Evolutionary conservation across 1,284 basidiomycete genomes (phyloP), one percentile per base, ranked within the genome.

Genomic region (Ustilago shanxiensis): DNA sequence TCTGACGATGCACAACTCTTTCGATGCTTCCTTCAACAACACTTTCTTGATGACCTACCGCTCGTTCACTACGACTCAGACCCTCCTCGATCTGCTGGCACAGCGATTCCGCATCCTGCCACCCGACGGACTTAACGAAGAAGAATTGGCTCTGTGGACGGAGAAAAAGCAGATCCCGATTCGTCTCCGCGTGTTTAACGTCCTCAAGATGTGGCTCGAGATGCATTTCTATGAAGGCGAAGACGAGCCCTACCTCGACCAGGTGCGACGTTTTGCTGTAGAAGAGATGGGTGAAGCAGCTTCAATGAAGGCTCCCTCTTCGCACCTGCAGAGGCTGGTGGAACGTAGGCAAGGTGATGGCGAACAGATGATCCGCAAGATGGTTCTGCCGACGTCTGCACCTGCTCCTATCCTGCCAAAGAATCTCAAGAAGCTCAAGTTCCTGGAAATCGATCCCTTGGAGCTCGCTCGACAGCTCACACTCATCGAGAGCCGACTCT

Each of bases 11-110:
- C 96, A 99, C 86, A 77, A 83, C 50, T 59, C 63, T 28, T 83
- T 78, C 49, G 95, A 95, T 85, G 89, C 91, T 0, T 90, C 91
- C 7, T 99, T 94, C 87, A 93, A 91, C 85, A 92, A 93, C 85
- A 93, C 95, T 1, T 99, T 99, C 90, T 87, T 99, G 72, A 93
- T 98, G 90, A 99, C 97, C 1, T 98, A 95, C 89, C 94, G 95
- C 79, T 96, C 95, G 0, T 99, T 99, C 86, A 95, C 94, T 16
- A 92, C 92, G 1, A 88, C 94, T 20, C 90, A 94, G 63, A 92
- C 95, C 67, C 88, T 99, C 24, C 92, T 98, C 66, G 91, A 94
- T 59, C 88, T 94, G n/a, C 90, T 99, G 28, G 90, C 93, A 11
- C 89, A 90, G 64, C 91, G 97, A 7, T 99, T 95, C 87, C 90